These are phyloP conservation scores for Mycena polygramma DNA, from an alignment of 768 basidiomycete genomes.

Conservation along the genomic window DNA sequence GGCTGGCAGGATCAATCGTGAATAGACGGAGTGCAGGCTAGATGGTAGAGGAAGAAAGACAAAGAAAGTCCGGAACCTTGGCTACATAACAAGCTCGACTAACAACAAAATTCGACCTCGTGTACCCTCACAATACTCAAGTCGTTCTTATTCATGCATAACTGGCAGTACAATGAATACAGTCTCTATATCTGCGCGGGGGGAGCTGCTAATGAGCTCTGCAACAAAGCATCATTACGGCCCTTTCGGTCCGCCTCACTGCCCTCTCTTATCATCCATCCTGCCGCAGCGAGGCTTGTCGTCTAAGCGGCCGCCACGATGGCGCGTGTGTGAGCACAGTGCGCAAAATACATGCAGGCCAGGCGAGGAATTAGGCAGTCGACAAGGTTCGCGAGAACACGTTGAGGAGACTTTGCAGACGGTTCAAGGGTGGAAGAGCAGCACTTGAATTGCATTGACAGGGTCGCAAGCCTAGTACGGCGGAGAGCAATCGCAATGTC, in stretches of 20 bases:
- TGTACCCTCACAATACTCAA: slow-evolving; percentile 12
- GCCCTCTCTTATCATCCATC: slow-evolving; percentile 20
- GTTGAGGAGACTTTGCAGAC: neutral
- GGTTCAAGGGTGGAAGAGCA: neutral
- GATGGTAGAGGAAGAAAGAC: slow-evolving; percentile 38
- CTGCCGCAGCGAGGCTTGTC: slow-evolving; percentile 1
- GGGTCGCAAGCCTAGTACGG: too few species aligned
- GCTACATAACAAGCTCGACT: slow-evolving; percentile 26
- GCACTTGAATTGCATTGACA: too few species aligned
- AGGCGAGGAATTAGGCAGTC: slow-evolving; percentile 16
- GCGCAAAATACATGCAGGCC: slow-evolving; percentile 5
- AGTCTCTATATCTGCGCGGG: neutral
- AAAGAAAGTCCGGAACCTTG: slow-evolving; percentile 23
- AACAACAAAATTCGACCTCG: slow-evolving; percentile 23
- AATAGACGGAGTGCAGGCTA: slow-evolving; percentile 10
- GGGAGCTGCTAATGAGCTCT: slow-evolving; percentile 6
- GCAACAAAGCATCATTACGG: slow-evolving; percentile 28
- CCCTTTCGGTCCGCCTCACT: slow-evolving; percentile 31
- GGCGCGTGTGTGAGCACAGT: slow-evolving; percentile 1
- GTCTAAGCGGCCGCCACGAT: neutral
- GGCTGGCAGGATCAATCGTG: slow-evolving; percentile 75
- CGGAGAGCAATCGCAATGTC: neutral
- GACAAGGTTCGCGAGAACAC: slow-evolving; percentile 15
- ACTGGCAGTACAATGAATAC: slow-evolving; percentile 10
- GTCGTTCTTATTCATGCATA: slow-evolving; percentile 2